Percentiles rank a stretch among this genome's conserved stretches.
Conservation (phyloP, 768 basidiomycete genomes). For the Psilocybe cubensis region DNA sequence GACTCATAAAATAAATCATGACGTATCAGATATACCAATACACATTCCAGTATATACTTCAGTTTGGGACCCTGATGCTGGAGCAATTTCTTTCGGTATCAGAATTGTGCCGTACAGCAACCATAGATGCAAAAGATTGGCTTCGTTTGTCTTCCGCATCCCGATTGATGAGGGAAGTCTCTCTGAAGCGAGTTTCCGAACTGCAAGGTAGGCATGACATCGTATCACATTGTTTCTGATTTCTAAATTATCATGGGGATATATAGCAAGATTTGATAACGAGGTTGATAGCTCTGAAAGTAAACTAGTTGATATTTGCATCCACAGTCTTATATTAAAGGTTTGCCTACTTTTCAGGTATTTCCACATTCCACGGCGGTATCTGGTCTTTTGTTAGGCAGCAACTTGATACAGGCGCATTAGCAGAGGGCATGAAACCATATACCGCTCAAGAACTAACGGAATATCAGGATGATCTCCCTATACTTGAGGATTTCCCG, state of each 20-base stretch:
- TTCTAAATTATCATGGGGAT: not conserved
- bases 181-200: not conserved
- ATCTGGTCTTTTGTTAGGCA: not conserved
- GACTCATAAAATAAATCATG: not conserved
- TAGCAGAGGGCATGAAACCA: not conserved
- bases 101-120: not conserved
- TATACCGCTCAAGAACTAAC: not conserved
- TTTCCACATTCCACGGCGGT: not conserved
- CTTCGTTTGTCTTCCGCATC: not conserved
- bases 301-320: too few species aligned
- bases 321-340: too few species aligned
- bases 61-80: not conserved
- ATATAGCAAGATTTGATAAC: not conserved
- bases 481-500: not conserved
- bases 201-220: not conserved
- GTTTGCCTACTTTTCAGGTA: not conserved
- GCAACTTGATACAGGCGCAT: not conserved
- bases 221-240: not conserved
- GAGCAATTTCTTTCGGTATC: not conserved
- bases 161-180: not conserved
- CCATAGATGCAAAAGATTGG: not conserved
- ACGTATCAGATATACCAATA: not conserved
- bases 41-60: slow-evolving; percentile 1
- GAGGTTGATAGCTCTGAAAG: not conserved
- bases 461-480: not conserved